Conservation (phyloP, 2,329 filamentous ascomycete species). For the Colletotrichum abscissum region DNA sequence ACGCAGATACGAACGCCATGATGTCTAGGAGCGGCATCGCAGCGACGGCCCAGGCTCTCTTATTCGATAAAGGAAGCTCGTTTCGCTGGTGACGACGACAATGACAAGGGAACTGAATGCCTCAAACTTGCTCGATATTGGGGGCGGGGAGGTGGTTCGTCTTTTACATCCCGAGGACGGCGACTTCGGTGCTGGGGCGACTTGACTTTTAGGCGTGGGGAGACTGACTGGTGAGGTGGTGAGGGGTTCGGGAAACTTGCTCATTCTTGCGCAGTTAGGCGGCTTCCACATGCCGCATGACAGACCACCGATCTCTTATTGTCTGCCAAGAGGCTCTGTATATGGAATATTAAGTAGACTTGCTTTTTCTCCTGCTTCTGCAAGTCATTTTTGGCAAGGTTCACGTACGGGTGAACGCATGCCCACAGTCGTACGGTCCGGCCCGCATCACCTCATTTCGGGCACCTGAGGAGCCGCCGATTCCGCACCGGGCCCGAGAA, state of each 20-base stretch:
- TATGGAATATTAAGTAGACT: no score
- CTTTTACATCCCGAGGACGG: background rate
- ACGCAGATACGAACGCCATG: background rate
- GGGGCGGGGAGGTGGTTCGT: background rate
- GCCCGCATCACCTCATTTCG: background rate
- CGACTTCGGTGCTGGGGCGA: background rate
- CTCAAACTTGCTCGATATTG: conserved; percentile 14
- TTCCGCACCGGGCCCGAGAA: background rate
- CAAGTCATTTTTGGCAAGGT: background rate
- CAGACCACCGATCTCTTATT: background rate
- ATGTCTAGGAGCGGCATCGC: background rate
- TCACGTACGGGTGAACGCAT: background rate
- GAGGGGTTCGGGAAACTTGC: conserved; percentile 31
- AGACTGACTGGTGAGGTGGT: background rate
- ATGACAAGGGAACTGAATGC: background rate
- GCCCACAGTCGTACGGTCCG: background rate
- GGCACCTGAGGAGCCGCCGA: background rate
- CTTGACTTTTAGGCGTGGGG: background rate
- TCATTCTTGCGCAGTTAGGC: conserved; percentile 32
- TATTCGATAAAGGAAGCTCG: background rate
- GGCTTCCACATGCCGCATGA: background rate
- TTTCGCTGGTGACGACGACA: background rate
- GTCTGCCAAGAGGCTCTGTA: background rate
- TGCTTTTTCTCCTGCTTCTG: background rate
- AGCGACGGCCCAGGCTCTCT: background rate